phyloP scores from a whole-genome alignment of 2,329 filamentous ascomycete genomes.

The Claviceps maximensis region DNA sequence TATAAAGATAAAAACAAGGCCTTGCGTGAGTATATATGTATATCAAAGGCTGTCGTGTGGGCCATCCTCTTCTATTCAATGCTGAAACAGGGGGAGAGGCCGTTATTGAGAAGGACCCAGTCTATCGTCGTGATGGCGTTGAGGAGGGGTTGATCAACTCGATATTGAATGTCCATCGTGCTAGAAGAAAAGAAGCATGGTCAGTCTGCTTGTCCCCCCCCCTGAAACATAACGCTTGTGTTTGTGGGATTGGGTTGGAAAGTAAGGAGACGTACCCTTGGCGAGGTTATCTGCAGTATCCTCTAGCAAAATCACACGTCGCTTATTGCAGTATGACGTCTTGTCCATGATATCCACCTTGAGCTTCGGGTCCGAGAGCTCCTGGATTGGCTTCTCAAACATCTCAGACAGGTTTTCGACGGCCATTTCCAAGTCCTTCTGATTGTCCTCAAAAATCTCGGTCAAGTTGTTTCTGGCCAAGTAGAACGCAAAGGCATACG shows the following conservation, averaged over 20 bases:
- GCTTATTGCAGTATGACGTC: conserved; percentile 90
- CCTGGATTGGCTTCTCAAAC: conserved; percentile 93
- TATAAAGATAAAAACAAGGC: background rate
- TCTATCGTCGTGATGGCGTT: conserved; percentile 4
- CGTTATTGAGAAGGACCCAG: background rate
- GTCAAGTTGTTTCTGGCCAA: conserved; percentile 91
- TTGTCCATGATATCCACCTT: conserved; percentile 99
- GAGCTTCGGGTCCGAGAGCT: conserved; percentile 72
- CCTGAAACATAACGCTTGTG: background rate
- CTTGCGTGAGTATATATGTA: background rate
- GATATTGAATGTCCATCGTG: conserved; percentile 29
- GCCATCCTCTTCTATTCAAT: background rate
- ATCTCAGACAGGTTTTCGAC: conserved; percentile 96
- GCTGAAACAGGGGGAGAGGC: background rate
- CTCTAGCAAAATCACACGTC: conserved; percentile 76
- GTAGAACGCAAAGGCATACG: conserved; percentile 96
- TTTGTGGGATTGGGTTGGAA: background rate
- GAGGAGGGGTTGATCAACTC: conserved; percentile 3
- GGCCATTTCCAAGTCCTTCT: conserved; percentile 93
- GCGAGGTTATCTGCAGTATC: conserved; percentile 89
- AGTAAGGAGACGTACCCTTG: conserved; percentile 43
- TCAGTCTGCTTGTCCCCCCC: background rate
- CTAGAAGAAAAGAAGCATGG: conserved; percentile 13
- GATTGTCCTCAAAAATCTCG: conserved; percentile 96
- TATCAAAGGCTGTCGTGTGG: background rate